Evolutionary conservation across 306 rosid species (phyloP).

Genomic region (Cucurbita pepo): DNA sequence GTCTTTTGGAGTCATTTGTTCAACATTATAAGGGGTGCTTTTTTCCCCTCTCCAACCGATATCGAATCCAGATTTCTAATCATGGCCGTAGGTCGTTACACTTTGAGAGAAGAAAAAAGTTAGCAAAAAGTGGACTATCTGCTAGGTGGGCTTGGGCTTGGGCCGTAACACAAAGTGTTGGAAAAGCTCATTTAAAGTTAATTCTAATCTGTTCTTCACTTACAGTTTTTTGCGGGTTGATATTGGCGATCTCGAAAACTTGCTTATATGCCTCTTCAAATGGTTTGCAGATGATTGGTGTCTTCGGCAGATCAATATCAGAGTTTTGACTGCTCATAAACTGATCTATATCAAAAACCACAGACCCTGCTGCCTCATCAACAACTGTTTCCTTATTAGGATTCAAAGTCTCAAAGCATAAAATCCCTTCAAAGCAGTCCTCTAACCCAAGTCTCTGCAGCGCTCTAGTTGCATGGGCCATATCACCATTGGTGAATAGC

Average conservation of each 20-base stretch:
- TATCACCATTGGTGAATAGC: slow-evolving; percentile 63
- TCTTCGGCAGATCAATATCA: slow-evolving; percentile 24
- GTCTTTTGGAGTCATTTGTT: too few species aligned
- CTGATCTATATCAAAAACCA: slow-evolving; percentile 16
- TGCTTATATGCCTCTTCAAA: slow-evolving; percentile 45
- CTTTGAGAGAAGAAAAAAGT: too few species aligned
- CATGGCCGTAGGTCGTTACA: too few species aligned
- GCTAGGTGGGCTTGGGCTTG: too few species aligned
- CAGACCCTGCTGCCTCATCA: slow-evolving; percentile 8
- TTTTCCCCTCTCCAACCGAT: too few species aligned
- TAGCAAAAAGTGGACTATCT: too few species aligned
- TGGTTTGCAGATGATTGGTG: slow-evolving; percentile 75
- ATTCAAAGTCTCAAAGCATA: slow-evolving; percentile 82
- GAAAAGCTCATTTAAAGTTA: neutral
- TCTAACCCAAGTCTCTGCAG: slow-evolving; percentile 69
- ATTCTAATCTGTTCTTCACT: slow-evolving; percentile 6
- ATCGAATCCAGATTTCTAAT: too few species aligned
- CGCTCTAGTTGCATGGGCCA: slow-evolving; percentile 38
- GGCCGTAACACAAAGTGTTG: neutral
- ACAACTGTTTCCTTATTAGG: slow-evolving; percentile 2
- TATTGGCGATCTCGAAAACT: slow-evolving; percentile 45
- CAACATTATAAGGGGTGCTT: too few species aligned
- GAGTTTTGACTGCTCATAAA: slow-evolving; percentile 18
- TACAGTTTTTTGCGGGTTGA: slow-evolving; percentile 65
- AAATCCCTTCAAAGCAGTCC: slow-evolving; percentile 63